Evolutionary conservation across 768 basidiomycete genomes (phyloP), one percentile per base, ranked within the genome.

Genomic region (Naganishia kalamii): DNA sequence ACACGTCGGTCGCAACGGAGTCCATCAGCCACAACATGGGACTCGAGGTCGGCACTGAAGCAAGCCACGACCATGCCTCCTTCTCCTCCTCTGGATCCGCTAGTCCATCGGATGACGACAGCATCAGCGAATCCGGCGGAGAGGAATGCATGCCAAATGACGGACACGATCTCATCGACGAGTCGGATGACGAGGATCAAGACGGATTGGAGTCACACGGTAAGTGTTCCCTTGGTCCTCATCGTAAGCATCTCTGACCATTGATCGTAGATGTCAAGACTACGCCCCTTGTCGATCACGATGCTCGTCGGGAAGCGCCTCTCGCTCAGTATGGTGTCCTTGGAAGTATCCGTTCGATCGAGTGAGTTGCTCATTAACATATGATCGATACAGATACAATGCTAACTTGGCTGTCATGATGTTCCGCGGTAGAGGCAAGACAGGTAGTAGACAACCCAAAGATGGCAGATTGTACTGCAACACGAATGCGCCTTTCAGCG

Each of bases 291-390:
- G 60, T 65, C 32, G 29, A 29, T 13, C 64, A 65, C 23, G 57
- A 65, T 23, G 64, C 64, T 60, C 44, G 40, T 17, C 44, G 44
- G 48, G 64, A 48, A 11, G 30, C 40, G 6, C 19, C 30, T 23
- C 48, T 65, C 12, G 40, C 23, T 10, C 64, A 65, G 47, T 65
- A 65, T 32, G 64, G 64, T 4, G 54, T 65, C 19, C 29, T 65
- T 11, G 64, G 64, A 27, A 51, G 57, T 23, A 54, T 60, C 57
- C 27, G 57, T 10, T 19, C 40, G 2, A 60, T 52, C 54, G 48
- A 60, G 64, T 65, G 35, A 47, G 57, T 6, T 17, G 10, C 27
- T 48, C 46, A 33, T 19, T 49, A 12, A 10, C 21, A 21, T 30
- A 32, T n/a, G 23, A 5, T 13, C n/a, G 10, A 2, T 29, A 11